phyloP scores from a whole-genome alignment of 495 filamentous ascomycete species.

The Pyronema domesticum region DNA sequence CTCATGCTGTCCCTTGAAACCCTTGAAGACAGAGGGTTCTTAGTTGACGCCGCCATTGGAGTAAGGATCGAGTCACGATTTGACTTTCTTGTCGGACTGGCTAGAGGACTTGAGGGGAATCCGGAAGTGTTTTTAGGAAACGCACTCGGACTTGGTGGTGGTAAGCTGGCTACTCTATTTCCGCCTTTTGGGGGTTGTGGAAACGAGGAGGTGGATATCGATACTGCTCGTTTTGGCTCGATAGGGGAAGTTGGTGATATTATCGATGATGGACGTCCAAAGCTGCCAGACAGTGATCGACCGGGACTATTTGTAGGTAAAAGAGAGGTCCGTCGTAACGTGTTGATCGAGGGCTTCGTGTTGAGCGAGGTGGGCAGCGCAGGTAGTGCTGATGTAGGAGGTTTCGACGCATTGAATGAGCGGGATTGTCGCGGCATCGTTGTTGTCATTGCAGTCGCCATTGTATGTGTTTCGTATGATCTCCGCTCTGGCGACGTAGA shows the following conservation, averaged over 20 bases:
- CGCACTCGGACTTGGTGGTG: constrained; percentile 2
- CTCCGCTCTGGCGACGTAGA: too few species aligned
- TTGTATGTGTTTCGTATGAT: background rate
- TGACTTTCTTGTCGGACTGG: constrained; percentile 9
- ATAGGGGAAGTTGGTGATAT: constrained; percentile 13
- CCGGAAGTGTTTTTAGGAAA: background rate
- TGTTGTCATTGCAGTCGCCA: constrained; percentile 20
- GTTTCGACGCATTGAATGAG: constrained; percentile 14
- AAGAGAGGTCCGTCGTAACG: constrained; percentile 9
- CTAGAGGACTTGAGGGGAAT: background rate
- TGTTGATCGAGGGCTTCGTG: constrained; percentile 15
- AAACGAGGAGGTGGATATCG: constrained; percentile 18
- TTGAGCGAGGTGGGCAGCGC: constrained; percentile 13
- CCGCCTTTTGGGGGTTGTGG: constrained; percentile 16
- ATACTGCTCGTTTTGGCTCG: constrained; percentile 14
- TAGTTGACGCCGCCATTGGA: constrained; percentile 8
- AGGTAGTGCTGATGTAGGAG: constrained; percentile 17
- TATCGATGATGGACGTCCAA: constrained; percentile 7
- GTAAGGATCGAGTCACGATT: constrained; percentile 1
- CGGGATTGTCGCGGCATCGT: constrained; percentile 20
- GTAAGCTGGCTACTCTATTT: constrained; percentile 15
- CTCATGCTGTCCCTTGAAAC: constrained; percentile 8
- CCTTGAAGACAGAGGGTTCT: constrained; percentile 1
- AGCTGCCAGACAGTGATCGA: constrained; percentile 3
- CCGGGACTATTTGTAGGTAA: background rate